These are phyloP conservation scores for Xylaria sp. DNA, from an alignment of 2,329 filamentous ascomycete genomes.

Conservation along the genomic window DNA sequence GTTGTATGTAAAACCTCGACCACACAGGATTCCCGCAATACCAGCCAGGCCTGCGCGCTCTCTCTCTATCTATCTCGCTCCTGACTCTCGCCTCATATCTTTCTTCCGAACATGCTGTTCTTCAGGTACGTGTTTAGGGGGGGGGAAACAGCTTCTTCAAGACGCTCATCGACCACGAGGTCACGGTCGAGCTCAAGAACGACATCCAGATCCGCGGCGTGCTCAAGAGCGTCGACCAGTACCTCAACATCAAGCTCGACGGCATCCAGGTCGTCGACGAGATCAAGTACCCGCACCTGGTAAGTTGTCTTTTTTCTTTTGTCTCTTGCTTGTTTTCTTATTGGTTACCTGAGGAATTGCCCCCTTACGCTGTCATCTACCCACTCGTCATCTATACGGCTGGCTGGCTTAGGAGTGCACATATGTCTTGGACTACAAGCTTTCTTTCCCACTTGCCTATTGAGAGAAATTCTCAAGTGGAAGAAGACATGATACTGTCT, in stretches of 20 bases:
- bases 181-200: conserved; percentile 99
- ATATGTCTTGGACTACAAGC: too few species aligned
- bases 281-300: conserved; percentile 91
- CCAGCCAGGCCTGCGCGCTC: too few species aligned
- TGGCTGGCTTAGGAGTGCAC: too few species aligned
- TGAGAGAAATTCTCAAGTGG: too few species aligned
- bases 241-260: conserved; percentile 98
- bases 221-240: conserved; percentile 97
- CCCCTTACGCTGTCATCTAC: not conserved
- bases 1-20: too few species aligned
- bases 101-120: conserved; percentile 27
- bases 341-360: too few species aligned
- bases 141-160: conserved; percentile 99
- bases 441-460: too few species aligned
- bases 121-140: conserved; percentile 31
- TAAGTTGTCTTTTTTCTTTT: conserved; percentile 42
- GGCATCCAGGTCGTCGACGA: conserved; percentile 93
- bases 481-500: too few species aligned
- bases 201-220: conserved; percentile 96
- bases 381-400: not conserved
- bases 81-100: not conserved
- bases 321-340: not conserved
- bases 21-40: too few species aligned
- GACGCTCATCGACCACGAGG: conserved; percentile 94
- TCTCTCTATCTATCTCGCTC: too few species aligned